Base-by-base conservation (phyloP, 1,284 basidiomycete genomes). In the Erythrobasidium hasegawianum region DNA sequence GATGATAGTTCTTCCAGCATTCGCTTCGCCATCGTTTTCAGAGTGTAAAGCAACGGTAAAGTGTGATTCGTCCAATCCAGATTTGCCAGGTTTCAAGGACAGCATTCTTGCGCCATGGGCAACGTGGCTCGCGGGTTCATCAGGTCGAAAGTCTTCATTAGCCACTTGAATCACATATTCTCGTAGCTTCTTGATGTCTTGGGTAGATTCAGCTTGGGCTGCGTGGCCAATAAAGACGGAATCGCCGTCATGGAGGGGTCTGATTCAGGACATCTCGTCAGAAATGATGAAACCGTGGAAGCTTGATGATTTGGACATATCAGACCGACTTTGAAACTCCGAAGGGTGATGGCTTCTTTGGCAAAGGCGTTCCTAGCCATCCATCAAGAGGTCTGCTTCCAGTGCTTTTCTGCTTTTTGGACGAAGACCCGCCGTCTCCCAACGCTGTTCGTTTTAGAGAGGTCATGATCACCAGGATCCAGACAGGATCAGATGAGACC, bases 181-280 rank as follows among this genome's bases (percentile, higher is more conserved):
- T 22, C 62, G 33, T 26, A 65, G 56, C 22, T 53, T 57, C 18
- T 45, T 43, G 26, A 58, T 53, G 22, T 65, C 55, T 22, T 57
- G 55, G 7, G 55, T 57, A 16, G 55, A 57, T 29, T 65, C 62
- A 8, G 55, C 55, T 20, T 39, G 26, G 16, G 43, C 41, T 16
- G 62, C 62, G 40, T 55, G 58, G 8, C 50, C 62, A 20, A 65
- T 16, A 45, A 65, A 65, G 27, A 55, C 53, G n/a, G 62, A 65
- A 24, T 65, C 62, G 26, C 11, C 45, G 22, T 65, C 62, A 45
- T 57, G 18, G 18, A 65, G 24, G 2, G 55, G 62, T 7, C 54
- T n/a, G 55, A 52, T 33, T 33, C 33, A 33, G 33, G 33, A 33
- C 33, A 33, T 33, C 33, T 33, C 33, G 33, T 33, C 33, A 33